These are phyloP conservation scores for Rhodotorula mucilaginosa DNA, from an alignment of 1,284 basidiomycete species.

Conservation along the genomic window DNA sequence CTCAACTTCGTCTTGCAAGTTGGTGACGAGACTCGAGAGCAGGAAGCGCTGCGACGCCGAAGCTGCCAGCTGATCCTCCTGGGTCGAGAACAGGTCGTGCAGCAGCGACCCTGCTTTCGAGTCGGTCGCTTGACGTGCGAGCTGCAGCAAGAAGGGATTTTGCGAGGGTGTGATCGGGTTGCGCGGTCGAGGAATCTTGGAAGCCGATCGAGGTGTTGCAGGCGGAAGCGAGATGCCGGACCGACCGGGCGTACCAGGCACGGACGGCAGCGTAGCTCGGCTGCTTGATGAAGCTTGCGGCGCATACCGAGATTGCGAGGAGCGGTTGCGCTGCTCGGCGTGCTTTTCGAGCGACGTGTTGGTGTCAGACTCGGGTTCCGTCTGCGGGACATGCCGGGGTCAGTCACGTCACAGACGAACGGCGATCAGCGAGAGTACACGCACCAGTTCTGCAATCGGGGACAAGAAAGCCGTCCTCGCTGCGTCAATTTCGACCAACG, in stretches of 20 bases:
- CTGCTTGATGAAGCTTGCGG: not conserved
- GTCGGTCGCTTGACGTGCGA: not conserved
- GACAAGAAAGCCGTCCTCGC: constrained; percentile 15
- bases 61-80: constrained; percentile 23
- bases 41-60: constrained; percentile 27
- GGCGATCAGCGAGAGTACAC: not conserved
- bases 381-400: not conserved
- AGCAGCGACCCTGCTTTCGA: constrained; percentile 14
- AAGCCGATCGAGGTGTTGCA: constrained; percentile 12
- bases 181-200: constrained; percentile 24
- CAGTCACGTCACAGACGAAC: too few species aligned
- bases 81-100: constrained; percentile 30
- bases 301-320: too few species aligned
- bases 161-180: constrained; percentile 24
- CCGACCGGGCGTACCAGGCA: not conserved
- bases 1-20: constrained; percentile 33
- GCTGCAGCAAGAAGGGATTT: constrained; percentile 29
- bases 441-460: constrained; percentile 33
- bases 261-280: constrained; percentile 3
- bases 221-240: not conserved
- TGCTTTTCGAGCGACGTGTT: constrained; percentile 16
- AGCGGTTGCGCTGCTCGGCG: not conserved
- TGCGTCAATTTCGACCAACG: constrained; percentile 8
- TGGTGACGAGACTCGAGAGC: constrained; percentile 22
- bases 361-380: constrained; percentile 34